Percentiles rank a stretch among this genome's conserved stretches.
phyloP scores from a whole-genome alignment of 2,329 filamentous ascomycete genomes.

The Acephala macrosclerotiorum region DNA sequence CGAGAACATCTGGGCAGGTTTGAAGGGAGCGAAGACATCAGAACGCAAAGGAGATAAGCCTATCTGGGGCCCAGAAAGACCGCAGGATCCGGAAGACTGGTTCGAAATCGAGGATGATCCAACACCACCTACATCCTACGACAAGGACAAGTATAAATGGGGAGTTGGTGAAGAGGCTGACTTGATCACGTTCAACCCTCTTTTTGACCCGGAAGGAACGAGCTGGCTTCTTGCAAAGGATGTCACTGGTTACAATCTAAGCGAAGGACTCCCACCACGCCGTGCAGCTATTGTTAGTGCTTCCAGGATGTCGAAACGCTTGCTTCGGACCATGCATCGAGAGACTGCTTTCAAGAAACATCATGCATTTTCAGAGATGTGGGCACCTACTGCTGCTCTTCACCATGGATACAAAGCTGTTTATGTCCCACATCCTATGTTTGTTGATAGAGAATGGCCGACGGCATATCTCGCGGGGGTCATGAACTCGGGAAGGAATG shows the following conservation, averaged over 20 bases:
- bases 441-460: slow-evolving; percentile 87
- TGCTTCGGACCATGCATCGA: slow-evolving; percentile 87
- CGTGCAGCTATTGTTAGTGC: slow-evolving; percentile 90
- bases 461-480: slow-evolving; percentile 76
- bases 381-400: slow-evolving; percentile 85
- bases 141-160: slow-evolving; percentile 85
- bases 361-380: slow-evolving; percentile 96
- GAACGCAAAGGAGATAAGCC: slow-evolving; percentile 60
- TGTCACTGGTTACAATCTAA: slow-evolving; percentile 82
- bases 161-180: slow-evolving; percentile 91
- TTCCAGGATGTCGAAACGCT: slow-evolving; percentile 79
- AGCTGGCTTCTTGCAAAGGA: slow-evolving; percentile 84
- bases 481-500: slow-evolving; percentile 82
- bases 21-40: slow-evolving; percentile 46
- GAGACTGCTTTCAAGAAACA: slow-evolving; percentile 87
- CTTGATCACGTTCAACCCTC: slow-evolving; percentile 88
- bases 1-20: slow-evolving; percentile 71
- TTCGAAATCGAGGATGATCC: slow-evolving; percentile 78
- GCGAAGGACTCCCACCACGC: slow-evolving; percentile 69
- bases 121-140: slow-evolving; percentile 72
- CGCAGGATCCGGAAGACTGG: slow-evolving; percentile 71
- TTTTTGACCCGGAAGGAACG: slow-evolving; percentile 89
- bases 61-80: slow-evolving; percentile 86
- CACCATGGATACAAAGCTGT: slow-evolving; percentile 95
- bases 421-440: slow-evolving; percentile 88